These are phyloP conservation scores for Coriaria nepalensis DNA, from an alignment of 306 rosid species.

Conservation along the genomic window DNA sequence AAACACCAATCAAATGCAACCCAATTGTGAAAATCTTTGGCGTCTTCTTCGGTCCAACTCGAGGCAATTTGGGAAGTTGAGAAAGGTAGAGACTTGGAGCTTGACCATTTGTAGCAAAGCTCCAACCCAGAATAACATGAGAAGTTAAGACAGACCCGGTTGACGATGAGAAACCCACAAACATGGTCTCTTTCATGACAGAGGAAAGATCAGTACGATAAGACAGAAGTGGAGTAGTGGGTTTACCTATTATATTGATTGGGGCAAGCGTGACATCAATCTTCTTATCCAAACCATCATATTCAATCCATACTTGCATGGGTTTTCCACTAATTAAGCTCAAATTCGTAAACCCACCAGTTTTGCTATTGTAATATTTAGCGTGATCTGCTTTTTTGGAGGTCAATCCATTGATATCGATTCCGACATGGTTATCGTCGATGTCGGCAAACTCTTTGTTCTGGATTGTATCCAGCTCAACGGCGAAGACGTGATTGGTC, in stretches of 20 bases:
- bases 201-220: slow-evolving; percentile 7
- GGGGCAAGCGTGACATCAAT: slow-evolving; percentile 18
- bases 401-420: slow-evolving; percentile 18
- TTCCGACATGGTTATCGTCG: slow-evolving; percentile 20
- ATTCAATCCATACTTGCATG: slow-evolving; percentile 24
- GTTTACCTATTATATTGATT: slow-evolving; percentile 1
- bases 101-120: slow-evolving; percentile 19
- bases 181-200: slow-evolving; percentile 12
- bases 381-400: slow-evolving; percentile 9
- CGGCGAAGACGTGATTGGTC: slow-evolving; percentile 20
- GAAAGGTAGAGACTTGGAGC: slow-evolving; percentile 16
- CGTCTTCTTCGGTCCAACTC: not conserved
- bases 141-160: slow-evolving; percentile 10
- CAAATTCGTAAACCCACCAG: slow-evolving; percentile 7
- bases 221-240: slow-evolving; percentile 16
- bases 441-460: slow-evolving; percentile 9
- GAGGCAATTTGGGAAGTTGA: slow-evolving; percentile 39
- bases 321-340: slow-evolving; percentile 13
- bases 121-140: slow-evolving; percentile 26
- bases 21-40: slow-evolving; percentile 13
- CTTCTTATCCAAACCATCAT: slow-evolving; percentile 9
- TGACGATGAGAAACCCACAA: slow-evolving; percentile 26
- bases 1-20: slow-evolving; percentile 7
- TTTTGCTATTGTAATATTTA: not conserved
- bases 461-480: slow-evolving; percentile 19